Base-by-base conservation (phyloP, 202 grass and related monocot species). In the Hordeum pubiflorum region DNA sequence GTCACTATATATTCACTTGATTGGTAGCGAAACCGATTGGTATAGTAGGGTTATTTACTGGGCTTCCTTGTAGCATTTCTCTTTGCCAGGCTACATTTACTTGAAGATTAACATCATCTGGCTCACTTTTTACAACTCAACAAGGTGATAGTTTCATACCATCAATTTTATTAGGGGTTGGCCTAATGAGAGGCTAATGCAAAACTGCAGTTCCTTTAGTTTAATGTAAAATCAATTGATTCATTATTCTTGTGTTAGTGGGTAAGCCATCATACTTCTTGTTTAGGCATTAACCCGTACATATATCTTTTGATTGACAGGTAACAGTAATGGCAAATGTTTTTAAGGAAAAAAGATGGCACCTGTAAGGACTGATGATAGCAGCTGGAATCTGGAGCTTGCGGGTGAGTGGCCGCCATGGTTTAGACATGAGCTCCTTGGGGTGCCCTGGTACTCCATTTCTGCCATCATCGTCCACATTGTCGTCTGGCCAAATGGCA, bases 361-460 rank as follows among this genome's bases (percentile, higher is more conserved):
- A 94, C 94, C 94, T 91, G 82, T 98, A 98, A 55, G 95, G 95
- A 72, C 95, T 98, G 84, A 98, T 92, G 57, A 95, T 69, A 7
- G 84, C 95, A 14, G 95, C 92, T 9, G 92, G 92, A 68, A 98
- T 87, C 87, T 68, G 89, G 27, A 98, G 85, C 68, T 98, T 98
- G 52, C 95, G 95, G 40, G 95, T 98, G 24, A 98, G 95, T 10
- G 95, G 95, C 29, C 95, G 82, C 95, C 95, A 98, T 50, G 95
- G 92, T 65, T 98, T 98, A 38, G 81, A 8, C 72, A 95, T 82
- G 36, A 98, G 88, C 70, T 95, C 90, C 82, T 89, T 93, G 48
- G 95, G 88, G 15, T 98, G 92, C 6, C 90, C 88, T 10, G 85
- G 86, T 1, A 88, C 75, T 26, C 66, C 83, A 17, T 58, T 58